These are phyloP conservation scores for Spathaspora arborariae DNA, from an alignment of 805 yeast genomes.

Conservation along the genomic window DNA sequence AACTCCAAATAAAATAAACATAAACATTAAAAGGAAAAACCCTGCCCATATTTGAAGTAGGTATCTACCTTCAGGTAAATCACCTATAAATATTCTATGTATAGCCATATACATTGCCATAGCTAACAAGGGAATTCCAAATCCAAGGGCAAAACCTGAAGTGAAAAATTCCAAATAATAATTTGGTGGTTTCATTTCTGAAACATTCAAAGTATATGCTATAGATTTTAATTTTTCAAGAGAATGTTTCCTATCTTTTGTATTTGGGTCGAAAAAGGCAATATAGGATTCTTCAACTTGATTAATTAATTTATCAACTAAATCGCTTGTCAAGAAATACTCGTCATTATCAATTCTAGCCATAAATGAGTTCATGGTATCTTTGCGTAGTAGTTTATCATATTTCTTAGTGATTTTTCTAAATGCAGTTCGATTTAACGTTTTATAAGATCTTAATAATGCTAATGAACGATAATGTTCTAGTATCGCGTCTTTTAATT, in stretches of 20 bases:
- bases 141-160: constrained; percentile 69
- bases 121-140: constrained; percentile 63
- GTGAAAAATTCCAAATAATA: constrained; percentile 48
- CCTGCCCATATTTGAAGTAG: constrained; percentile 93
- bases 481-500: constrained; percentile 61
- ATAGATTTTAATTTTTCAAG: constrained; percentile 58
- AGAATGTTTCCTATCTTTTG: constrained; percentile 57
- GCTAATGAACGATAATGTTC: constrained; percentile 76
- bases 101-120: constrained; percentile 56
- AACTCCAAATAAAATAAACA: constrained; percentile 59
- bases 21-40: constrained; percentile 62
- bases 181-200: constrained; percentile 21
- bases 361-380: constrained; percentile 46
- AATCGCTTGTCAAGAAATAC: constrained; percentile 61
- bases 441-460: constrained; percentile 63
- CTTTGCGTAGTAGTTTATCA: constrained; percentile 64
- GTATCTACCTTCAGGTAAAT: constrained; percentile 52
- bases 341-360: constrained; percentile 47
- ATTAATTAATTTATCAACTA: constrained; percentile 57
- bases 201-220: constrained; percentile 35
- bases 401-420: constrained; percentile 86
- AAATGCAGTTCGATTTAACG: constrained; percentile 81
- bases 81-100: constrained; percentile 29
- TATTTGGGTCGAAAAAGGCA: constrained; percentile 54
- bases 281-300: constrained; percentile 69